A percentile compares a stretch with the other conserved stretches of the same genome.
Conservation (phyloP, 1,139 yeast genomes). For the Protomyces pachydermus region DNA sequence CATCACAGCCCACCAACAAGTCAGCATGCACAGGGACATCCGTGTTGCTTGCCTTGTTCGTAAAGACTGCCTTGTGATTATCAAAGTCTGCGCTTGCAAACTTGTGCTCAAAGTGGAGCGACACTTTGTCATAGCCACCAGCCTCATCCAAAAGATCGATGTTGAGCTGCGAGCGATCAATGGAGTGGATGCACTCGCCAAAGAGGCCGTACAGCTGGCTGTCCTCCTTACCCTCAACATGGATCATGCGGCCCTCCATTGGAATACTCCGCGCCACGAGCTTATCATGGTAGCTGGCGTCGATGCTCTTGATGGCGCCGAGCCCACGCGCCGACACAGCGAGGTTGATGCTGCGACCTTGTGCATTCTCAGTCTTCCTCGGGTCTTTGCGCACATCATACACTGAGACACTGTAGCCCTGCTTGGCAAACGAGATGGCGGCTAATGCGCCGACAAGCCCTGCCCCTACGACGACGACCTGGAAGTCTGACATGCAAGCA, state of each 20-base stretch:
- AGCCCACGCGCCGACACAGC: constrained; percentile 86
- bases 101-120: constrained; percentile 55
- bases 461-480: constrained; percentile 50
- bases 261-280: constrained; percentile 65
- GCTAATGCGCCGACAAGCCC: constrained; percentile 89
- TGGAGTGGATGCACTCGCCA: constrained; percentile 71
- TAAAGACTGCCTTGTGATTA: neutral
- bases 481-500: constrained; percentile 7
- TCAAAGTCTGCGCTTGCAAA: constrained; percentile 44
- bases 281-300: constrained; percentile 52
- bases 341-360: constrained; percentile 68
- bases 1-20: constrained; percentile 77
- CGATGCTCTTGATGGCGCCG: constrained; percentile 59
- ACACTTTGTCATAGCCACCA: constrained; percentile 45
- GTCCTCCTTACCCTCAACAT: constrained; percentile 62
- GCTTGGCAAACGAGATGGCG: constrained; percentile 67
- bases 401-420: constrained; percentile 68
- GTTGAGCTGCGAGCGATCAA: constrained; percentile 70
- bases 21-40: constrained; percentile 43
- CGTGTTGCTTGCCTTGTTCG: neutral
- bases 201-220: constrained; percentile 75
- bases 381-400: constrained; percentile 57
- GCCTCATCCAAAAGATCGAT: constrained; percentile 60
- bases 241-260: constrained; percentile 88
- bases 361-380: constrained; percentile 31